Evolutionary conservation across 305 asterid genomes (phyloP).

Genomic region (Euphrasia arctica): DNA sequence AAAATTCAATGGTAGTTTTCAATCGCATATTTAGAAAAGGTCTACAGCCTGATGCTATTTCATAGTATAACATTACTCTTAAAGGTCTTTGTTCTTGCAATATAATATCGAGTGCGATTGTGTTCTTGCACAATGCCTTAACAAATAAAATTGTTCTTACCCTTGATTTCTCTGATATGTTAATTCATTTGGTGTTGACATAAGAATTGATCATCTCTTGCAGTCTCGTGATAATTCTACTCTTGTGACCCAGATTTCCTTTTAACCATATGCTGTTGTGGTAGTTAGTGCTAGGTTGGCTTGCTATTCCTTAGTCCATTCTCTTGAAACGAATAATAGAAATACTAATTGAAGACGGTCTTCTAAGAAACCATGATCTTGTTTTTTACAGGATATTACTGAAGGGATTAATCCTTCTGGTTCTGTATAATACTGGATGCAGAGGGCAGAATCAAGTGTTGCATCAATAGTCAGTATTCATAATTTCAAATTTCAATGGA

Average conservation of each 20-base stretch:
- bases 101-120: slow-evolving; percentile 39
- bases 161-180: slow-evolving; percentile 8
- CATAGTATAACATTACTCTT: too few relatives aligned
- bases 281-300: not conserved
- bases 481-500: slow-evolving; percentile 20
- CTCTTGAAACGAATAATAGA: too few relatives aligned
- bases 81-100: too few relatives aligned
- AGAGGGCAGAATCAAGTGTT: slow-evolving; percentile 8
- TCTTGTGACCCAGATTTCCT: slow-evolving; percentile 1
- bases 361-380: too few relatives aligned
- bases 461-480: slow-evolving; percentile 11
- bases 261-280: slow-evolving; percentile 4
- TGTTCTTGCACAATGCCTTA: slow-evolving; percentile 64
- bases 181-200: slow-evolving; percentile 14
- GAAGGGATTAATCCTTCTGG: too few relatives aligned
- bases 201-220: slow-evolving; percentile 13
- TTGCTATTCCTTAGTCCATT: too few relatives aligned
- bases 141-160: slow-evolving; percentile 58
- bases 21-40: too few relatives aligned
- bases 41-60: too few relatives aligned
- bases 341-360: too few relatives aligned
- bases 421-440: too few relatives aligned
- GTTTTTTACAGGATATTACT: too few relatives aligned
- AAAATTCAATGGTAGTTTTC: too few relatives aligned
- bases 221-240: slow-evolving; percentile 15